phyloP scores from a whole-genome alignment of 495 filamentous ascomycete species.

The Penicillium egyptiacum region DNA sequence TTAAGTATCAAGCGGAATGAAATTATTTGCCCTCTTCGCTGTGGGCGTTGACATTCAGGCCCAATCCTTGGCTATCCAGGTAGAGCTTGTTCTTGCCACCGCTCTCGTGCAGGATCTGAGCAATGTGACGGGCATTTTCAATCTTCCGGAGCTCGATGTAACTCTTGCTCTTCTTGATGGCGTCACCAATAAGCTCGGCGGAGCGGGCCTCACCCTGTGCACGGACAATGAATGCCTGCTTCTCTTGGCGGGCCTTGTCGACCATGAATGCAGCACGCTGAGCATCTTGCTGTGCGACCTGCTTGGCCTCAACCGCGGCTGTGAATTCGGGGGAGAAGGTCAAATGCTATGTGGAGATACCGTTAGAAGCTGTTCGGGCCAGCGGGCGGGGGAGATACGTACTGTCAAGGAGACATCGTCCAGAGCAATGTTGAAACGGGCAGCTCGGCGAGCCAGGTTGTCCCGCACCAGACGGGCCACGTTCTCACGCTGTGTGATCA shows the following conservation, averaged over 20 bases:
- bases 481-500: slow-evolving; percentile 98
- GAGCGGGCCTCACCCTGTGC: slow-evolving; percentile 99
- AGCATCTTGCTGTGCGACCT: slow-evolving; percentile 97
- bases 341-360: slow-evolving; percentile 65
- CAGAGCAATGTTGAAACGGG: slow-evolving; percentile 93
- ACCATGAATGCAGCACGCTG: slow-evolving; percentile 97
- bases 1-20: slow-evolving; percentile 25
- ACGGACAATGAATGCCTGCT: slow-evolving; percentile 97
- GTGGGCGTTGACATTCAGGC: slow-evolving; percentile 77
- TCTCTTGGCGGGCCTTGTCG: slow-evolving; percentile 98
- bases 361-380: slow-evolving; percentile 18
- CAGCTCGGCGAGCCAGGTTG: slow-evolving; percentile 85
- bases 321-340: slow-evolving; percentile 99
- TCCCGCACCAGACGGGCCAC: slow-evolving; percentile 89
- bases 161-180: slow-evolving; percentile 97
- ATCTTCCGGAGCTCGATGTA: slow-evolving; percentile 97
- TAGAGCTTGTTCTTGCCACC: slow-evolving; percentile 93
- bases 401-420: slow-evolving; percentile 98
- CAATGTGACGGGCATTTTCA: slow-evolving; percentile 91
- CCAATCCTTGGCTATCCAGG: slow-evolving; percentile 83
- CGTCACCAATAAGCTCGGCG: slow-evolving; percentile 95
- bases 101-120: slow-evolving; percentile 74
- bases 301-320: slow-evolving; percentile 97
- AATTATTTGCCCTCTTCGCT: slow-evolving; percentile 37
- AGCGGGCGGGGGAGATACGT: slow-evolving; percentile 32